Conservation (phyloP, 257 asterid species). For the Leonotis leonurus region DNA sequence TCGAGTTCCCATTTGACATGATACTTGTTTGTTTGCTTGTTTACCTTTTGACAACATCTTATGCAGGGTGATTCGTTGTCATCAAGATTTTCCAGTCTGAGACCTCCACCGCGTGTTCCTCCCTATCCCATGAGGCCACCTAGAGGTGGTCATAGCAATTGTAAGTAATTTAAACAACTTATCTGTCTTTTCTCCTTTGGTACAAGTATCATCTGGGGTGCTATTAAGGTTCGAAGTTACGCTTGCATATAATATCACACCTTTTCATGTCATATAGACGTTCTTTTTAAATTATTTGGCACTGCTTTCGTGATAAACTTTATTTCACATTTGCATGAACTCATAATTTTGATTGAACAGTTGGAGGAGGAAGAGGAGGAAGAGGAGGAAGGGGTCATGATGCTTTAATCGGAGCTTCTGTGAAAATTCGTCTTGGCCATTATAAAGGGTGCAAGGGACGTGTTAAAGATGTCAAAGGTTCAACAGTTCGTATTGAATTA, state of each 20-base stretch:
- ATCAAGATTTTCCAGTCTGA: conserved; percentile 47
- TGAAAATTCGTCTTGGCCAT: conserved; percentile 73
- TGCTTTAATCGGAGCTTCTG: conserved; percentile 54
- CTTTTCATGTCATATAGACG: not conserved
- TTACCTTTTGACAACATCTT: conserved; percentile 14
- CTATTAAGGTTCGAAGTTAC: not conserved
- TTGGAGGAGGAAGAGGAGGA: conserved; percentile 75
- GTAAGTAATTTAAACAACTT: conserved; percentile 31
- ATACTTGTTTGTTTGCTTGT: conserved; percentile 4
- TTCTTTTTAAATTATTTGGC: not conserved
- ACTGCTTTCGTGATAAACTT: too few relatives aligned
- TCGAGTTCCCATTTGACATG: not conserved
- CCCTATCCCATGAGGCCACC: conserved; percentile 77
- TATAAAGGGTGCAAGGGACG: conserved; percentile 89
- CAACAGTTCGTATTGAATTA: conserved; percentile 73
- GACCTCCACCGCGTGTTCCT: conserved; percentile 64
- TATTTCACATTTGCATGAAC: too few relatives aligned
- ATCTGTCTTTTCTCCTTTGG: too few relatives aligned
- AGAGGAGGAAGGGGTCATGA: conserved; percentile 85
- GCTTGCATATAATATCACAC: too few relatives aligned
- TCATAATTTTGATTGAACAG: conserved; percentile 25
- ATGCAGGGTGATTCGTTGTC: conserved; percentile 44
- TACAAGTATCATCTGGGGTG: not conserved
- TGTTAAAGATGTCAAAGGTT: conserved; percentile 72
- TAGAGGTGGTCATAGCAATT: conserved; percentile 56